phyloP scores from a whole-genome alignment of 768 basidiomycete genomes.

The Macrolepiota albuminosa region DNA sequence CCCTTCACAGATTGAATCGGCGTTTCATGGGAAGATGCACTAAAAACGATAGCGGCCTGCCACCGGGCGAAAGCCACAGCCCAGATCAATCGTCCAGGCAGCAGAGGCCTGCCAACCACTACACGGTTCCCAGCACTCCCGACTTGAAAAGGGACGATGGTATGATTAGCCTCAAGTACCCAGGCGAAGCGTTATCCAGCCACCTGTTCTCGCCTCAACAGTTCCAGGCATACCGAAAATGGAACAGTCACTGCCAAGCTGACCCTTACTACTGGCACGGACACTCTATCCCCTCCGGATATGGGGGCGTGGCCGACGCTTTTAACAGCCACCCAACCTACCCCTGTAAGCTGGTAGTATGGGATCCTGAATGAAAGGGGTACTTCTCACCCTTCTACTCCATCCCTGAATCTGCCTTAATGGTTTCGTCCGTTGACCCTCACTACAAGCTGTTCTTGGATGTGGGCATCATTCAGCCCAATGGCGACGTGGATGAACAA shows the following conservation, averaged over 20 bases:
- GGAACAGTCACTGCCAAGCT: not conserved
- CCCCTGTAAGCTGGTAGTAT: not conserved
- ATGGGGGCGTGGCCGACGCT: not conserved
- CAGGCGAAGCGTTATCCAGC: no score
- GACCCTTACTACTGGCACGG: not conserved
- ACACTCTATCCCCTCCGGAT: not conserved
- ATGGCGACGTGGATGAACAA: not conserved
- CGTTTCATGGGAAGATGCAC: no score
- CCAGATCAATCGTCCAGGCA: no score
- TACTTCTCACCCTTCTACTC: not conserved
- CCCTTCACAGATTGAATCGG: no score
- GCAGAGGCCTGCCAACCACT: no score
- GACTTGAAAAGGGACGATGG: no score
- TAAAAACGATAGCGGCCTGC: no score
- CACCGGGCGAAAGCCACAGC: no score
- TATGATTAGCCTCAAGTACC: no score
- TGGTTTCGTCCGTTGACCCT: not conserved
- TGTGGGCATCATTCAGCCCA: not conserved
- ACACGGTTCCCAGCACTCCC: no score
- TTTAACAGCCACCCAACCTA: not conserved
- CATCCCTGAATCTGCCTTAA: not conserved
- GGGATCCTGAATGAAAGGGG: not conserved
- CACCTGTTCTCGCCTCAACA: not conserved
- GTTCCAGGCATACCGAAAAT: not conserved
- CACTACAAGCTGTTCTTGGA: not conserved